Conservation (phyloP, 306 rosid species). For the Prunus salicina region DNA sequence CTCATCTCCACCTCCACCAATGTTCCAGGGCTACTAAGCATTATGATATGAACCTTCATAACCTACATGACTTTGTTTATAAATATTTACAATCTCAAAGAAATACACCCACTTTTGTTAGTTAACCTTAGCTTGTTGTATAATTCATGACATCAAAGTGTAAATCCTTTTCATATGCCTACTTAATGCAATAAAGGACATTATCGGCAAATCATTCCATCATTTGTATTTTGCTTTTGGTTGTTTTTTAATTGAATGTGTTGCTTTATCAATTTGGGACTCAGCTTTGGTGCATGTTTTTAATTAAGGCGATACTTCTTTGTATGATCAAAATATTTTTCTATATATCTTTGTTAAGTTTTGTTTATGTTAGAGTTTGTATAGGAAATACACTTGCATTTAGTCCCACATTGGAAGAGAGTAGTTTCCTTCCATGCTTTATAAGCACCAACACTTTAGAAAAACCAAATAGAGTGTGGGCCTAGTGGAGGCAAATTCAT, state of each 20-base stretch:
- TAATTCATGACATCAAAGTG: constrained; percentile 4
- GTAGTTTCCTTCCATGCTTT: too few species aligned
- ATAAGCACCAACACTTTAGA: too few species aligned
- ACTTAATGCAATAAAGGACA: constrained; percentile 18
- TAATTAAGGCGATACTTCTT: too few species aligned
- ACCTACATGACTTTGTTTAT: constrained; percentile 3
- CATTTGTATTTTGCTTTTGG: neutral
- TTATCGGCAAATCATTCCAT: constrained; percentile 1
- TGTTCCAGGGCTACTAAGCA: constrained; percentile 33
- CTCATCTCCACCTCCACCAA: constrained; percentile 37
- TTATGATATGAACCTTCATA: neutral
- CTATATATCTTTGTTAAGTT: too few species aligned
- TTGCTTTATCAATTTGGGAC: too few species aligned
- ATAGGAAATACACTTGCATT: too few species aligned
- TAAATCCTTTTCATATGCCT: constrained; percentile 17
- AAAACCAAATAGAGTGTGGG: too few species aligned
- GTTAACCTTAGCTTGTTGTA: constrained; percentile 21
- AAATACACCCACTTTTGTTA: constrained; percentile 30
- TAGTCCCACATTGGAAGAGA: too few species aligned
- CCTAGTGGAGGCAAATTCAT: too few species aligned
- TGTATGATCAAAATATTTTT: too few species aligned
- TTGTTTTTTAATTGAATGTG: neutral
- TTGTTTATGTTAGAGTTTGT: too few species aligned
- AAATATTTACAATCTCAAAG: constrained; percentile 19
- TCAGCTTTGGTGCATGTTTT: too few species aligned